Percentiles rank a stretch among this genome's conserved stretches.
phyloP scores from a whole-genome alignment of 805 yeast genomes.

The Lipomyces chichibuensis region DNA sequence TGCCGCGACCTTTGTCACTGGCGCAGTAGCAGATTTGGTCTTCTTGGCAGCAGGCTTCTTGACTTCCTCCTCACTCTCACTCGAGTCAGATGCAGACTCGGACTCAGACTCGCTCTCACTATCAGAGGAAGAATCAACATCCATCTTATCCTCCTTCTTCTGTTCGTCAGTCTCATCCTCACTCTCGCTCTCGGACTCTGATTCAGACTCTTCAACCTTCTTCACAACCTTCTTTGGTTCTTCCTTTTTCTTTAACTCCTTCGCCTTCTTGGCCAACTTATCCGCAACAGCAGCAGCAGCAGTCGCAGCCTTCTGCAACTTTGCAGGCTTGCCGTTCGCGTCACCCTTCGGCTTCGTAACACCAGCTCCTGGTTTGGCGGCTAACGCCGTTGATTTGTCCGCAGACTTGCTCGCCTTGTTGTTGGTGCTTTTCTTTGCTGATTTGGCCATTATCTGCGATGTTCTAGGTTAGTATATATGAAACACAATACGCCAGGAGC shows the following conservation, averaged over 20 bases:
- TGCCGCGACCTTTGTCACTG: background rate
- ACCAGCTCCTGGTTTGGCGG: conserved; percentile 33
- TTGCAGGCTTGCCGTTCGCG: conserved; percentile 27
- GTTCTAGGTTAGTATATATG: background rate
- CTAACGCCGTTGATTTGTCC: conserved; percentile 28
- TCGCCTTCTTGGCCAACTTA: conserved; percentile 39
- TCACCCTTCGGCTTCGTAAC: conserved; percentile 37
- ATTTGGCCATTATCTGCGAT: conserved; percentile 26
- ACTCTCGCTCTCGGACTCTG: conserved; percentile 23
- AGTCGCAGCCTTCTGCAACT: conserved; percentile 38
- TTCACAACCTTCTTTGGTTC: conserved; percentile 5
- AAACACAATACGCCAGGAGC: background rate
- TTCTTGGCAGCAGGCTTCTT: conserved; percentile 16
- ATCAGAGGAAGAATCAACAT: conserved; percentile 24
- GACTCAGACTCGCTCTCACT: conserved; percentile 30
- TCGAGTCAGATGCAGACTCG: conserved; percentile 26
- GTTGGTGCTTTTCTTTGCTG: conserved; percentile 5
- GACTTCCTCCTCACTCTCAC: conserved; percentile 31
- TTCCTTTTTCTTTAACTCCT: conserved; percentile 39
- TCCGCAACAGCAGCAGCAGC: conserved; percentile 42
- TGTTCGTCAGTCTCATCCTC: background rate
- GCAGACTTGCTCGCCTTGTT: background rate
- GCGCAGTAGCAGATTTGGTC: conserved; percentile 18
- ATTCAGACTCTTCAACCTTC: conserved; percentile 31
- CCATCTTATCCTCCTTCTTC: conserved; percentile 22